Evolutionary conservation across 2,329 filamentous ascomycete species (phyloP).

Genomic region (Botrytis deweyae): DNA sequence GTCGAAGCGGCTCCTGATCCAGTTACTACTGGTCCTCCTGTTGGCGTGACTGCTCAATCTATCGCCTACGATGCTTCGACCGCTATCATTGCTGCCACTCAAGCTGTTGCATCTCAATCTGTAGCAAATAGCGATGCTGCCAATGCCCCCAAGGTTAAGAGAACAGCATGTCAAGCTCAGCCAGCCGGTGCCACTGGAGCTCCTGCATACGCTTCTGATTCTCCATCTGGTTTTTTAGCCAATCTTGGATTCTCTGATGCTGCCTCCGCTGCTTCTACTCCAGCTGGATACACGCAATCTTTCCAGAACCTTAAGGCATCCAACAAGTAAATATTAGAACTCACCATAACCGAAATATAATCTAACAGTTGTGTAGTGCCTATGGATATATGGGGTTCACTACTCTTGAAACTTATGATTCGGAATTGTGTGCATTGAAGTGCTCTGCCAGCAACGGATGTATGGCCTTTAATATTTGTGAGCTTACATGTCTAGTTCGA

Average conservation of each 20-base stretch:
- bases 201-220: neutral
- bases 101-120: neutral
- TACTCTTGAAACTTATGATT: neutral
- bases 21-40: neutral
- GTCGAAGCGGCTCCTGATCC: neutral
- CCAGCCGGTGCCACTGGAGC: neutral
- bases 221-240: neutral
- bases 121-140: neutral
- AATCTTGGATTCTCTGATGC: neutral
- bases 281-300: neutral
- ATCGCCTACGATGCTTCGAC: neutral
- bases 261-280: neutral
- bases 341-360: accelerated
- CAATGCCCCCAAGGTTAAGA: neutral
- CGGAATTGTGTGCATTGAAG: neutral
- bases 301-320: neutral
- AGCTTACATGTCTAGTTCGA: neutral
- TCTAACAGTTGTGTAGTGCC: neutral
- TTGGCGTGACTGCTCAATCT: neutral
- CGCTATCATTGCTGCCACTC: neutral
- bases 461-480: neutral
- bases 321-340: neutral
- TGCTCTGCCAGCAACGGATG: neutral
- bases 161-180: neutral
- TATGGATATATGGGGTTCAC: neutral